phyloP scores from a whole-genome alignment of 192 early-diverging fungal species.

The Linnemannia exigua region DNA sequence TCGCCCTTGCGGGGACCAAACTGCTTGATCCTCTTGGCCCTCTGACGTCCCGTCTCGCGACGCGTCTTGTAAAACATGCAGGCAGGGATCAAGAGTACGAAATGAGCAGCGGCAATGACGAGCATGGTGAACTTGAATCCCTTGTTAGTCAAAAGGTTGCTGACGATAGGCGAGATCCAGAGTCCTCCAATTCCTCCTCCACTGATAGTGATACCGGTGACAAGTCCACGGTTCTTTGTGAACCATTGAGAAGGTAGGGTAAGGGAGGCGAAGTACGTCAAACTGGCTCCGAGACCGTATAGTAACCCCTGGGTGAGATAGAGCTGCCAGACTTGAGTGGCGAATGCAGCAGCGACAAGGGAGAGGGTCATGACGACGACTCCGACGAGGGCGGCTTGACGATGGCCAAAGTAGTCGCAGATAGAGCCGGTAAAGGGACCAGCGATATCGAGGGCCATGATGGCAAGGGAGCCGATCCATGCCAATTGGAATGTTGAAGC shows the following conservation, averaged over 20 bases:
- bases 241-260: constrained; percentile 77
- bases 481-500: constrained; percentile 36
- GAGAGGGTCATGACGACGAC: constrained; percentile 38
- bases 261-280: constrained; percentile 72
- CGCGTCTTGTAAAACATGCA: constrained; percentile 37
- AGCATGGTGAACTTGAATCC: constrained; percentile 66
- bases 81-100: constrained; percentile 50
- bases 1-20: constrained; percentile 48
- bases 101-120: constrained; percentile 59
- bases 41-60: constrained; percentile 31
- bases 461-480: constrained; percentile 41
- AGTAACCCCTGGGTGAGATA: constrained; percentile 76
- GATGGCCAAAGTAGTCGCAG: constrained; percentile 41
- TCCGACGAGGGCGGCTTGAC: constrained; percentile 63
- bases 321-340: constrained; percentile 75
- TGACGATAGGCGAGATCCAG: constrained; percentile 67
- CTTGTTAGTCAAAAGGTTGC: constrained; percentile 36
- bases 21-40: constrained; percentile 28
- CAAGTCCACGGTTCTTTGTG: constrained; percentile 67
- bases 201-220: constrained; percentile 66
- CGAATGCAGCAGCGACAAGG: constrained; percentile 70
- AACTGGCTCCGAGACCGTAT: constrained; percentile 69
- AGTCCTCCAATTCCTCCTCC: constrained; percentile 66
- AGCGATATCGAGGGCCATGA: constrained; percentile 36
- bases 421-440: constrained; percentile 46